A percentile compares a stretch with the other conserved stretches of the same genome.
Conservation (phyloP, 495 filamentous ascomycete genomes). For the Alectoria sarmentosa region DNA sequence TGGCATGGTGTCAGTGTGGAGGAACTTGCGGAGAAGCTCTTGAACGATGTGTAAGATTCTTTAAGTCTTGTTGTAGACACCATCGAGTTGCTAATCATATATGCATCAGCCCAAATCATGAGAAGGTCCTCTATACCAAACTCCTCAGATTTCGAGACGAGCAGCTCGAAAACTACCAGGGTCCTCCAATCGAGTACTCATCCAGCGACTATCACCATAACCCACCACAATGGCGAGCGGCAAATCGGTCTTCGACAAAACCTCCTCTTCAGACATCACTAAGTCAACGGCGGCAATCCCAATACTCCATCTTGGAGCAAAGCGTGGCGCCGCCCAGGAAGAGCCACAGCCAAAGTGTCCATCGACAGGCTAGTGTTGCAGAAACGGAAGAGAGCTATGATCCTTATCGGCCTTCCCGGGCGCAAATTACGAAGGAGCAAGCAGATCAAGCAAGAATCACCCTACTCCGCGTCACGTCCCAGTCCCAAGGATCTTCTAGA, state of each 20-base stretch:
- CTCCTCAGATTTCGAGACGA: constrained; percentile 73
- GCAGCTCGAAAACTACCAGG: constrained; percentile 74
- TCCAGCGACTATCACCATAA: constrained; percentile 81
- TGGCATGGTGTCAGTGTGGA: constrained; percentile 77
- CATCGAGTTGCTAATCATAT: constrained; percentile 1
- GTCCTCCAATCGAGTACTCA: constrained; percentile 64
- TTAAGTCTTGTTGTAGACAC: neutral
- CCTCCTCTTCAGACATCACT: constrained; percentile 37
- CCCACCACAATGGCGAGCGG: constrained; percentile 34
- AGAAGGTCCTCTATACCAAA: constrained; percentile 85
- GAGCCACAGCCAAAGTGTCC: constrained; percentile 32
- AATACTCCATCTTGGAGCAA: constrained; percentile 65
- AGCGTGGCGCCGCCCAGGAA: constrained; percentile 38
- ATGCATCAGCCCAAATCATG: constrained; percentile 61
- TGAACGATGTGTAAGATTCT: constrained; percentile 58
- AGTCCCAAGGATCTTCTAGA: constrained; percentile 15
- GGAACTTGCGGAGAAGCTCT: constrained; percentile 57
- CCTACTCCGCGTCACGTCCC: constrained; percentile 46
- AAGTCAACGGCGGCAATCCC: constrained; percentile 48
- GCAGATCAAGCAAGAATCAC: constrained; percentile 55
- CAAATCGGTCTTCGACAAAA: constrained; percentile 36
- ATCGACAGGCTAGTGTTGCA: constrained; percentile 41
- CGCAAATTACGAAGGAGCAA: constrained; percentile 27
- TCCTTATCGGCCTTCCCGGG: constrained; percentile 66
- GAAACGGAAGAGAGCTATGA: constrained; percentile 63